Evolutionary conservation across 108 stramenopile genomes (phyloP).

Genomic region (Conticribra weissflogii): DNA sequence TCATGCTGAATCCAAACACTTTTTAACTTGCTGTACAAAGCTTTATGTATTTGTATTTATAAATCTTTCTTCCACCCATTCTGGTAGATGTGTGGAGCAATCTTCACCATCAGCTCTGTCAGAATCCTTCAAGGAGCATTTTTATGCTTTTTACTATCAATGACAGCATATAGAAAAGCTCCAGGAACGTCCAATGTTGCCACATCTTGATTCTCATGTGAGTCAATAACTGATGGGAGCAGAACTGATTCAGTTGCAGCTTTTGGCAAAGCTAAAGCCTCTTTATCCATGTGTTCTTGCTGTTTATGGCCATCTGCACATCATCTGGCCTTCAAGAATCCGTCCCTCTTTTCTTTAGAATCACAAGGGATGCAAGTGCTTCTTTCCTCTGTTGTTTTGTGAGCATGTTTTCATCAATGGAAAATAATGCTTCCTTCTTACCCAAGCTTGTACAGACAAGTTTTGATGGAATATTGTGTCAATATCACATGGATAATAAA

Average conservation of each 20-base stretch:
- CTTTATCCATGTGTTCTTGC: neutral
- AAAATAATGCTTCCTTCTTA: slow-evolving; percentile 28
- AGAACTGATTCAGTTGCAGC: slow-evolving; percentile 19
- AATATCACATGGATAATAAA: neutral
- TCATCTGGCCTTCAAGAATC: slow-evolving; percentile 35
- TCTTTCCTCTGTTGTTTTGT: slow-evolving; percentile 23
- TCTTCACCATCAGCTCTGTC: neutral
- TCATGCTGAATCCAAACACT: slow-evolving; percentile 36
- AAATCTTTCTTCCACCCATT: slow-evolving; percentile 14
- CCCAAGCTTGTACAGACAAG: slow-evolving; percentile 37
- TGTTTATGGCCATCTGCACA: slow-evolving; percentile 25
- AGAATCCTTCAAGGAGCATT: slow-evolving; percentile 14
- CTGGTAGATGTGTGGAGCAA: neutral
- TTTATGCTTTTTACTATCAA: slow-evolving; percentile 17
- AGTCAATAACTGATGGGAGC: slow-evolving; percentile 1
- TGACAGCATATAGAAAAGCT: slow-evolving; percentile 8
- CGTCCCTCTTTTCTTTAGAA: slow-evolving; percentile 35
- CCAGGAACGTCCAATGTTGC: slow-evolving; percentile 15
- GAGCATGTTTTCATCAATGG: slow-evolving; percentile 15
- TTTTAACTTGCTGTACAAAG: slow-evolving; percentile 21
- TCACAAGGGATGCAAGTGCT: slow-evolving; percentile 38
- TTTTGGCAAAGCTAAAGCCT: slow-evolving; percentile 35
- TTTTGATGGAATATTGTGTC: neutral
- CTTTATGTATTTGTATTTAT: slow-evolving; percentile 42
- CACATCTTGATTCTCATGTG: slow-evolving; percentile 4